phyloP scores from a whole-genome alignment of 2,329 filamentous ascomycete genomes.

The Neophaeococcomyces aloes region DNA sequence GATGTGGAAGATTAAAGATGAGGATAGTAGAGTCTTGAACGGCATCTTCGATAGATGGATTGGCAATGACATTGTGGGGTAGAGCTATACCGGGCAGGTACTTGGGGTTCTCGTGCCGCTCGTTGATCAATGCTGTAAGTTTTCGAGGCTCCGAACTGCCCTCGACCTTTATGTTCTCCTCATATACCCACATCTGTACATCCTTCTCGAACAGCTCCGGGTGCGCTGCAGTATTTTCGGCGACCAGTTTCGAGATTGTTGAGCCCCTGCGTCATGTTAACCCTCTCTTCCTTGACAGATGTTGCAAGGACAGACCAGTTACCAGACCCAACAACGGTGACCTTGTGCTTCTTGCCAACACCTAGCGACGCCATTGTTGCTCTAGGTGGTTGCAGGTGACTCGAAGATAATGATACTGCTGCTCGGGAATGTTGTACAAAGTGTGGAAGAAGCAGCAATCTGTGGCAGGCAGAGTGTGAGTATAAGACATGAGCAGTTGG shows the following conservation, averaged over 20 bases:
- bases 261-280: slow-evolving; percentile 57
- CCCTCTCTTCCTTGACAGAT: neutral
- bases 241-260: slow-evolving; percentile 92
- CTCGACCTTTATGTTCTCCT: slow-evolving; percentile 72
- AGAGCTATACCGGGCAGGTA: slow-evolving; percentile 85
- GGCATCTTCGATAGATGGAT: slow-evolving; percentile 67
- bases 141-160: slow-evolving; percentile 69
- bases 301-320: slow-evolving; percentile 60
- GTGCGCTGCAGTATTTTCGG: slow-evolving; percentile 75
- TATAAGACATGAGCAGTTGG: neutral
- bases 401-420: neutral
- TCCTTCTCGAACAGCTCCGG: slow-evolving; percentile 72
- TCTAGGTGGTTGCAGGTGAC: neutral
- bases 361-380: slow-evolving; percentile 2
- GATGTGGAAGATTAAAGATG: slow-evolving; percentile 92
- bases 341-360: slow-evolving; percentile 62
- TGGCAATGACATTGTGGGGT: slow-evolving; percentile 71
- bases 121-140: slow-evolving; percentile 85
- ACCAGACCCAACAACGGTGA: slow-evolving; percentile 86
- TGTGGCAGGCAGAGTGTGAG: neutral
- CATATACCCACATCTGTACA: slow-evolving; percentile 98
- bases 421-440: neutral
- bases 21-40: slow-evolving; percentile 79
- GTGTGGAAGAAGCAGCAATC: neutral
- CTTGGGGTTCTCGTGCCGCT: slow-evolving; percentile 89